Evolutionary conservation across 1,284 basidiomycete genomes (phyloP), one percentile per base, ranked within the genome.

Genomic region (Xerocomus subilludens): DNA sequence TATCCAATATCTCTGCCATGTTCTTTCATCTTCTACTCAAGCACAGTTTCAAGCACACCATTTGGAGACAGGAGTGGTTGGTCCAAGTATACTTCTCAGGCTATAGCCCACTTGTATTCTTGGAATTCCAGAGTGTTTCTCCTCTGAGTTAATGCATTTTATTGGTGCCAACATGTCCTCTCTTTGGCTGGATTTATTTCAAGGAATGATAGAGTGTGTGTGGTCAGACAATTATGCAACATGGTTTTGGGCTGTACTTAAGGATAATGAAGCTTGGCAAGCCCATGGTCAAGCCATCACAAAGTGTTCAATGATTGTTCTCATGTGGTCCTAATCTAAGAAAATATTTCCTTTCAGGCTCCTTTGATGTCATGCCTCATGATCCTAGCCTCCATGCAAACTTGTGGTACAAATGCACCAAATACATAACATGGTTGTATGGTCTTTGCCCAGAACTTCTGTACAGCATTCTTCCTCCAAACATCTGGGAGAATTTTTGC

Each of bases 371-470:
- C 21, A 51, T 65, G 2, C 53, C 66, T 2, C 33, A 8, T 13
- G 60, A 73, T 27, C 71, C 64, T 9, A 68, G 53, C 4, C 60
- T 63, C 1, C 53, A 72, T 38, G 47, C 56, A 2, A 73, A 65
- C 33, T 73, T 59, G 3, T 73, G 56, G 62, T 73, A 73, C 53
- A 73, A 73, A 16, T 32, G 23, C 0, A 51, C 64, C 1, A 27
- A 73, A 47, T 73, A 47, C 10, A 70, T 73, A 1, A 71, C 38
- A 0, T 73, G 71, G 63, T 1, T 73, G 8, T 73, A 73, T 32
- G 4, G n/a, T 18, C 67, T 73, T 6, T 65, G 63, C 20, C 71
- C 58, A 4, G 49, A 25, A 2, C 67, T 73, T 5, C 32, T 65
- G 1, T 49, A 69, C 16, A 18, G 33, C 1, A 36, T 69, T 10